Base-by-base conservation (phyloP, 208 protist genomes). In the Acanthamoeba culbertsoni region DNA sequence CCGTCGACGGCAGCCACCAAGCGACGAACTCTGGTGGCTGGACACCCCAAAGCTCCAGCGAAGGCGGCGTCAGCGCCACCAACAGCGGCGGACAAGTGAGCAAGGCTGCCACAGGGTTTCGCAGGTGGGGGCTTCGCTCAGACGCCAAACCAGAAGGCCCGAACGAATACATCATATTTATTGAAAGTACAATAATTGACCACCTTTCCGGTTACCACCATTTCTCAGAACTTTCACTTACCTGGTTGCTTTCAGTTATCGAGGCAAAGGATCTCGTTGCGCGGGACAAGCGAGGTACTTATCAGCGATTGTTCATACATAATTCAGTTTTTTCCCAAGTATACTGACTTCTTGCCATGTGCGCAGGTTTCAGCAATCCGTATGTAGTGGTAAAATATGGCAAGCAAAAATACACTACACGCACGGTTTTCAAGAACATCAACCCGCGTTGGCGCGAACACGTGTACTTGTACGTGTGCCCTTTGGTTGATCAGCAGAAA, bases 381-480 rank as follows among this genome's bases (percentile, higher is more conserved):
- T 90, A 90, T 40, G 82, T 90, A 8, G 82, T 90, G 31, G 82
- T 90, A 10, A 90, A 90, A 40, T 90, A 90, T 40, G 82, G 82
- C 35, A 23, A 42, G 23, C 48, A 90, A 51, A 59, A 90, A 31
- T 90, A 43, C 82, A 90, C 82, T 23, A 90, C 82, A 10, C 48
- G 55, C 31, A 90, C 82, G 57, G 82, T 90, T 46, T 90, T 90
- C 46, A 90, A 90, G 82, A 90, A 90, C 82, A 23, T 90, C 2
- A 90, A 90, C 55, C 82, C 82, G 53, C 48, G 55, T 6, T 90
- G 82, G 82, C 48, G 55, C 14, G 82, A 90, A 57, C 82, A 90
- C 31, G 31, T 65, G 16, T 6, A 43, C 1, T 90, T 90, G 82
- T 90, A 90, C 35, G 48, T 26, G 2, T 43, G n/a, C 18, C 59